Evolutionary conservation across 2,329 filamentous ascomycete species (phyloP), one percentile per base, ranked within the genome.

Genomic region (Paracamarosporium sp.): DNA sequence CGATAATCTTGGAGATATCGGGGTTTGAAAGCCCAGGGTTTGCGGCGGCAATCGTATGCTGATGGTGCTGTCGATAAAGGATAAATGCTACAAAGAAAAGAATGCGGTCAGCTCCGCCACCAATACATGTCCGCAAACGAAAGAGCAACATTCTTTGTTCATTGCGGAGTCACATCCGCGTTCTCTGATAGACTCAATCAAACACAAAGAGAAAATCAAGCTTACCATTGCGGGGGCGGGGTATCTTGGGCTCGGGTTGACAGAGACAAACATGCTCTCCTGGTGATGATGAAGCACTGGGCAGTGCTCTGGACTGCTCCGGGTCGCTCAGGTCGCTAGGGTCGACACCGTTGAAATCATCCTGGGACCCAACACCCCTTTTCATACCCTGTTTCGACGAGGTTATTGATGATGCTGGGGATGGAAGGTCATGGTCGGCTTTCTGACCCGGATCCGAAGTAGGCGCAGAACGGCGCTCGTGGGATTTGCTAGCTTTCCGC

Each of bases 1-100:
- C 94, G 66, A 98, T 96, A 68, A 98, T 96, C 79, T 97, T 97
- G 64, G 94, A 97, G 68, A 98, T 96, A 51, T 97, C 92, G 3
- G 94, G 94, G 77, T 98, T 98, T 44, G 93, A 89, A 63, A 97
- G 86, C 43, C 92, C 91, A n/a, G 93, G 94, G 70, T 97, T 86
- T 66, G 91, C 85, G 53, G 88, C 84, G 35, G 93, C 90, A 50
- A 98, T 92, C 47, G 87, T 83, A 17, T 90, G 88, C 77, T 98
- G 94, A 70, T 95, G 90, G 76, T 96, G 90, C 75, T 98, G 93
- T 36, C 95, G 92, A 81, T 97, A 99, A 68, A 99, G 84, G 65
- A 99, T 99, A 80, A 99, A 99, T 50, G 94, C 95, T 99, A 76
- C 75, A 74, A 71, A 75, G 65, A 63, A 66, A 72, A 58, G 74